Evolutionary conservation across 306 rosid species (phyloP).

Genomic region (Vicia villosa): DNA sequence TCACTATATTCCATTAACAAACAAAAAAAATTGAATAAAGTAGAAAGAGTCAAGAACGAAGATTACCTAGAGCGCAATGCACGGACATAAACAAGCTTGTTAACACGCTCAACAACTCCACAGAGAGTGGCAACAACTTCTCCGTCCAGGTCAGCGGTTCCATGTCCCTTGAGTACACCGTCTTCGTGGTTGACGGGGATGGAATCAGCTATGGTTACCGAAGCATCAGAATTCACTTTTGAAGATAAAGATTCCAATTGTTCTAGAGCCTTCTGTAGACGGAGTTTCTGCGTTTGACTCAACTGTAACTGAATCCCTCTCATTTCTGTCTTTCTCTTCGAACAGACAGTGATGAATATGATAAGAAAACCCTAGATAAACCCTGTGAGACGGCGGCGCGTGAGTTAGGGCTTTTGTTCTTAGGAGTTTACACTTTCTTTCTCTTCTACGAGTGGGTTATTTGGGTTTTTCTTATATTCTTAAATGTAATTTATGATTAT

Average conservation of each 20-base stretch:
- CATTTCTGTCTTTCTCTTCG: slow-evolving; percentile 33
- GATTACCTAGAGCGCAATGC: slow-evolving; percentile 67
- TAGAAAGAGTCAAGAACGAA: background rate
- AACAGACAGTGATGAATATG: background rate
- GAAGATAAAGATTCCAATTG: slow-evolving; percentile 63
- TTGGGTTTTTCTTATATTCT: too few relatives aligned
- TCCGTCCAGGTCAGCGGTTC: slow-evolving; percentile 72
- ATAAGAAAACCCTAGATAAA: slow-evolving; percentile 20
- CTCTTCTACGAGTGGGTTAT: too few relatives aligned
- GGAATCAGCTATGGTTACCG: slow-evolving; percentile 81
- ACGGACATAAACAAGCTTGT: slow-evolving; percentile 91
- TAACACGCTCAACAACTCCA: slow-evolving; percentile 84
- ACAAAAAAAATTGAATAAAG: slow-evolving; percentile 1
- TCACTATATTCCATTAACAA: slow-evolving; percentile 2
- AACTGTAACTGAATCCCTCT: slow-evolving; percentile 55
- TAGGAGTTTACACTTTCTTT: too few relatives aligned
- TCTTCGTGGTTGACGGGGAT: slow-evolving; percentile 82
- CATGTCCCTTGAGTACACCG: slow-evolving; percentile 81
- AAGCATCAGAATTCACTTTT: slow-evolving; percentile 70
- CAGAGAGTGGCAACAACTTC: slow-evolving; percentile 82
- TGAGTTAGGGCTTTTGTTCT: too few relatives aligned
- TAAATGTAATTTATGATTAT: too few relatives aligned
- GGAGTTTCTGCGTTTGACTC: slow-evolving; percentile 89
- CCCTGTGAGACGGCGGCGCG: slow-evolving; percentile 12
- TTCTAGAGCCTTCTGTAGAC: slow-evolving; percentile 71